Evolutionary conservation across 2,329 filamentous ascomycete species (phyloP), one percentile per base, ranked within the genome.

Genomic region (Trichoderma sp.): DNA sequence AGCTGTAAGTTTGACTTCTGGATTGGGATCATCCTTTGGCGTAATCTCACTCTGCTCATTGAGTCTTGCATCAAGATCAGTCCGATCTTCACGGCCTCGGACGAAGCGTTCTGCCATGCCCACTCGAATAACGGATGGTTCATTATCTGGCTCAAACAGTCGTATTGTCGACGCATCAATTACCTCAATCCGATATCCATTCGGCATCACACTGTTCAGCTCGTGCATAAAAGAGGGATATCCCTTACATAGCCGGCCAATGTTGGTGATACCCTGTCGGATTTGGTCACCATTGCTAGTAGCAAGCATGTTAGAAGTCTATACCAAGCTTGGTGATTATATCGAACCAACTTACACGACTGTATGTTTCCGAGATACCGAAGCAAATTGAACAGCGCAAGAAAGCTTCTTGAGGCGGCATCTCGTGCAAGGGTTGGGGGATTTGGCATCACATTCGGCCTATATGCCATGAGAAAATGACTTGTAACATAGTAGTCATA

Each of bases 261-360:
- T 39, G 4, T 39, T 17, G 0, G 9, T 9, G 3, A 62, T 23
- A 11, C 20, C 32, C n/a, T 28, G 12, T 0, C 3, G 20, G 17
- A 39, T 34, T 28, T 30, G 12, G 23, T 28, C 26, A 1, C 53
- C 9, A 30, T 28, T 30, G n/a, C 53, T 28, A 26, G 13, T n/a
- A 57, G 26, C 13, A 30, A 57, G 9, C 3, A 13, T 23, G 20
- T 53, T 53, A 53, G 11, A 0, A 53, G n/a, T 6, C 2, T 7
- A 53, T 23, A 2, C 5, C 0, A 3, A 53, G 6, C 4, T 2
- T 3, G 3, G 11, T 53, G 20, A 13, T 3, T 23, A 5, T 3
- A 13, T 53, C 11, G 1, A 23, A 53, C 2, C 20, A 13, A 53
- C 47, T 4, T 23, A 50, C 47, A 23, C 20, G 11, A 23, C 5